These are phyloP conservation scores for Fusarium pininemorale DNA, from an alignment of 2,329 filamentous ascomycete species.

Conservation along the genomic window DNA sequence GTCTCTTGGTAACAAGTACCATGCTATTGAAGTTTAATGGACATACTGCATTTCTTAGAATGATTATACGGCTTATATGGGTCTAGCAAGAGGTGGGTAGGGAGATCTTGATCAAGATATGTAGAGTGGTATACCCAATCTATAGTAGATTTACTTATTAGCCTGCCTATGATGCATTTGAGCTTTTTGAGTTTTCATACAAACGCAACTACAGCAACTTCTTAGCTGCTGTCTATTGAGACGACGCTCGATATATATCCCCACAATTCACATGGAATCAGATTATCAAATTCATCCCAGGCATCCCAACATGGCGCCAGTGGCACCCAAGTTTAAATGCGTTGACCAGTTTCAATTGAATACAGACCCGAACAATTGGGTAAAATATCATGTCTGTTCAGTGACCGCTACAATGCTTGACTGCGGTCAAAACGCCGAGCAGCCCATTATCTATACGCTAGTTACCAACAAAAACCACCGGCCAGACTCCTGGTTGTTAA, in stretches of 20 bases:
- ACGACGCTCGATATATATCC: not conserved
- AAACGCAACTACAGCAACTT: not conserved
- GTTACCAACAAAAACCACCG: not conserved
- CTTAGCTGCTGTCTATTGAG: not conserved
- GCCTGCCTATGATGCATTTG: not conserved
- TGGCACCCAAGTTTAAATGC: not conserved
- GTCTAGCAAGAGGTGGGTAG: constrained; percentile 1
- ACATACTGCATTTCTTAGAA: not conserved
- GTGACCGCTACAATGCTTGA: not conserved
- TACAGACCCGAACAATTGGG: too few species aligned
- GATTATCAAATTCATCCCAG: not conserved
- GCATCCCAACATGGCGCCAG: not conserved
- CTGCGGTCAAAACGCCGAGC: not conserved
- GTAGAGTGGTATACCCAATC: not conserved
- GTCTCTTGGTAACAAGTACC: constrained; percentile 18
- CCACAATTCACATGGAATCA: not conserved
- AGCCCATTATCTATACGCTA: constrained; percentile 2
- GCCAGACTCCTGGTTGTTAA: constrained; percentile 7
- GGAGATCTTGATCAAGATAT: not conserved
- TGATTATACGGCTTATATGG: not conserved
- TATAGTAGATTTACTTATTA: not conserved
- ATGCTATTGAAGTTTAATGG: constrained; percentile 9
- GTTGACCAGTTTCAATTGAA: not conserved
- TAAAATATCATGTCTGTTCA: not conserved
- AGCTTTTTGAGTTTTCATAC: not conserved